A percentile compares a stretch with the other conserved stretches of the same genome.
Conservation (phyloP, 352 stramenopile species). For the Pelagophyceae sp. region DNA sequence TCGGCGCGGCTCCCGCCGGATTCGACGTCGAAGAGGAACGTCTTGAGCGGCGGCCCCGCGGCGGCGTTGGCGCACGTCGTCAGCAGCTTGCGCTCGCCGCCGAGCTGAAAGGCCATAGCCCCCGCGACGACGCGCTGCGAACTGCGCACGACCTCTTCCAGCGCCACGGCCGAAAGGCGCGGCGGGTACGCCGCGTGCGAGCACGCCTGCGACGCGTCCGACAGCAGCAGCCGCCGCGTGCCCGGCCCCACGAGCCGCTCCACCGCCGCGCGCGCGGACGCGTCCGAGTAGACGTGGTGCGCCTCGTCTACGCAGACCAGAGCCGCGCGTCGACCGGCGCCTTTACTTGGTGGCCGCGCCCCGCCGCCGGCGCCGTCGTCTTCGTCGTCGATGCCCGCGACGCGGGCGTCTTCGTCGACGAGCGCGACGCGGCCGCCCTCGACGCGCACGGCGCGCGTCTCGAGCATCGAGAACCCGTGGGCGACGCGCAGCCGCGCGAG, state of each 20-base stretch:
- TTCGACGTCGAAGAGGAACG: conserved; percentile 10
- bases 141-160: conserved; percentile 10
- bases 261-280: neutral
- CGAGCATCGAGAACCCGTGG: neutral
- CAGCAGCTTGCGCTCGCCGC: conserved; percentile 7
- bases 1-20: neutral
- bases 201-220: neutral
- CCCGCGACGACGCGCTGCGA: conserved; percentile 10
- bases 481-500: neutral
- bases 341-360: neutral
- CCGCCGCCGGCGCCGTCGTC: neutral
- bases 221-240: neutral
- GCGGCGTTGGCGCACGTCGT: neutral
- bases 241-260: neutral
- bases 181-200: neutral
- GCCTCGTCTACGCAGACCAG: conserved; percentile 13
- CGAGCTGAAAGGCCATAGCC: conserved; percentile 17
- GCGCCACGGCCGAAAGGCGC: neutral
- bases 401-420: neutral
- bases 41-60: conserved; percentile 17
- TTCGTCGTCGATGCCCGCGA: neutral
- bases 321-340: neutral
- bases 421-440: neutral
- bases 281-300: conserved; percentile 1
- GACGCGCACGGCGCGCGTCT: neutral